phyloP scores from a whole-genome alignment of 2,329 filamentous ascomycete genomes.

The Alternaria sp. region DNA sequence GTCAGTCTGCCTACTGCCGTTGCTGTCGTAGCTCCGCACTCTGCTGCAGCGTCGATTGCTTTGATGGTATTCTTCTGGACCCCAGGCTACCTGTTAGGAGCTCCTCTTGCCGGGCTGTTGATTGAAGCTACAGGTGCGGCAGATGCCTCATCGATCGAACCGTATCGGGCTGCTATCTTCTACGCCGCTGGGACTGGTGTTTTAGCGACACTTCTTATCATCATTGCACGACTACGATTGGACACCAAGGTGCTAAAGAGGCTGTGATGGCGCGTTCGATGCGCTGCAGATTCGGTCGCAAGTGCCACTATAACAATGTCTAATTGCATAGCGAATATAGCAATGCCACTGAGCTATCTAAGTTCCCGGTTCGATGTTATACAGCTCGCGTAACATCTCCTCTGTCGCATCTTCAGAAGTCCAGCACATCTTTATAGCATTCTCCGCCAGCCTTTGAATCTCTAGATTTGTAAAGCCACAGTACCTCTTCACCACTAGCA shows the following conservation, averaged over 20 bases:
- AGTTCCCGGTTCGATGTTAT: not conserved
- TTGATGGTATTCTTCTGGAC: constrained; percentile 33
- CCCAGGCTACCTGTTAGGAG: constrained; percentile 36
- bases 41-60: not conserved
- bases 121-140: constrained; percentile 36
- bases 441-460: constrained; percentile 54
- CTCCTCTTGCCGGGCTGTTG: constrained; percentile 41
- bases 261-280: not conserved
- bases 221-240: not conserved
- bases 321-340: not conserved
- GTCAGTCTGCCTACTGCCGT: constrained; percentile 40
- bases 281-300: too few species aligned
- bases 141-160: constrained; percentile 18
- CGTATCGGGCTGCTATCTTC: constrained; percentile 41
- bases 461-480: constrained; percentile 54
- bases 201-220: constrained; percentile 5
- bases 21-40: constrained; percentile 8
- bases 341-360: not conserved
- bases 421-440: constrained; percentile 61
- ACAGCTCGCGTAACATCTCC: constrained; percentile 2
- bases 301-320: not conserved
- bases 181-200: constrained; percentile 36
- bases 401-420: constrained; percentile 42
- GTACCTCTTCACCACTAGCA: constrained; percentile 56
- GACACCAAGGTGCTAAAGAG: not conserved